phyloP scores from a whole-genome alignment of 2,329 filamentous ascomycete species.

The Neopestalotiopsis clavispora region DNA sequence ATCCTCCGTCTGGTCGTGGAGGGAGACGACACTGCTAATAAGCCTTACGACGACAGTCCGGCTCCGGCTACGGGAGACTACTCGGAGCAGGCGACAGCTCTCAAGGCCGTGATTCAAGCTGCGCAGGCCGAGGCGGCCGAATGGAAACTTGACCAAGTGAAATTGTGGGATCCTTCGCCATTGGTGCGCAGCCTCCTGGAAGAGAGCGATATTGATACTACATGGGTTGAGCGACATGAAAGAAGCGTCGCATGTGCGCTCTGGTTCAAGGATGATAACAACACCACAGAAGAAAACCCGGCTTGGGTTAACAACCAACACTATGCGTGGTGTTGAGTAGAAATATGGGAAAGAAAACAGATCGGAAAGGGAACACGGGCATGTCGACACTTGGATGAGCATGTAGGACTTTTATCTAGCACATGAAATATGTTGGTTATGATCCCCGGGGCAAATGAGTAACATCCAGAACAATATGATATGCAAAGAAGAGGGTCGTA shows the following conservation, averaged over 20 bases:
- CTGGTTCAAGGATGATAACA: constrained; percentile 22
- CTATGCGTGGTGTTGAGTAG: neutral
- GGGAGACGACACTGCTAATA: constrained; percentile 23
- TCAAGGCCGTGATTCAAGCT: constrained; percentile 21
- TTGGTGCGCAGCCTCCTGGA: constrained; percentile 15
- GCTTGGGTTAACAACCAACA: constrained; percentile 2
- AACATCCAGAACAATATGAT: no score
- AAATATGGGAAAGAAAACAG: no score
- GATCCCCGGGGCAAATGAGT: no score
- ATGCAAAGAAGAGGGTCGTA: no score
- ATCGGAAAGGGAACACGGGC: no score
- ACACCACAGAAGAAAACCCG: neutral
- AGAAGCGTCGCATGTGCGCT: constrained; percentile 22
- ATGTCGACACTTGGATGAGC: no score
- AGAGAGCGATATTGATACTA: neutral
- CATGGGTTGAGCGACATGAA: constrained; percentile 20
- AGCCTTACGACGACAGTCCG: neutral
- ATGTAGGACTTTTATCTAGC: no score
- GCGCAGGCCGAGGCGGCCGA: constrained; percentile 22
- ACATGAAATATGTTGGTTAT: no score
- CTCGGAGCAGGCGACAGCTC: constrained; percentile 2
- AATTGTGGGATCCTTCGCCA: constrained; percentile 25
- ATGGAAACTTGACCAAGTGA: constrained; percentile 20
- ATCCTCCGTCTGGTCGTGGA: constrained; percentile 23
- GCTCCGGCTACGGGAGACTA: neutral